These are phyloP conservation scores for Aquanectria penicillioides DNA, from an alignment of 2,329 filamentous ascomycete genomes.

Conservation along the genomic window DNA sequence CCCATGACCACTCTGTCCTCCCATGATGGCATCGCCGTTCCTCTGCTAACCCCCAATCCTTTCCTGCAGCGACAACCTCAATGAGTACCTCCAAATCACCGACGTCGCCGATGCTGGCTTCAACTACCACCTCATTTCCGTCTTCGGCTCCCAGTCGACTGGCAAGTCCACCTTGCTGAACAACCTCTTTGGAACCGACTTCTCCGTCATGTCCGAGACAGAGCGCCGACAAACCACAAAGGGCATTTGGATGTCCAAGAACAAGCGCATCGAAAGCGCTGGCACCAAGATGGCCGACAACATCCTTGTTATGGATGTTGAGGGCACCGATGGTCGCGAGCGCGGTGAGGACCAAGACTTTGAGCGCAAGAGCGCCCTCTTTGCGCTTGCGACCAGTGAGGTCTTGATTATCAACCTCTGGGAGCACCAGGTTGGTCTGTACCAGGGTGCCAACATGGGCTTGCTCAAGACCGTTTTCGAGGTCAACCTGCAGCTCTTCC, in stretches of 20 bases:
- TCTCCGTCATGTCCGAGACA: constrained; percentile 96
- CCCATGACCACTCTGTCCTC: not conserved
- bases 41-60: constrained; percentile 17
- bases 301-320: constrained; percentile 99
- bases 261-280: constrained; percentile 72
- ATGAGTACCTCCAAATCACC: constrained; percentile 82
- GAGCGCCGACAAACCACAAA: constrained; percentile 97
- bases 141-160: constrained; percentile 98
- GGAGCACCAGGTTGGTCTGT: constrained; percentile 98
- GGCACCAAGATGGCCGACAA: constrained; percentile 86
- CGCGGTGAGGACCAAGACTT: constrained; percentile 98
- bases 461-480: constrained; percentile 98
- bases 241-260: constrained; percentile 99
- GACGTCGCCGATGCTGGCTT: constrained; percentile 89
- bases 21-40: constrained; percentile 15
- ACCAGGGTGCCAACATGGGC: constrained; percentile 99
- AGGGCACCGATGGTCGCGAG: constrained; percentile 96
- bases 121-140: constrained; percentile 99
- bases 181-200: constrained; percentile 92
- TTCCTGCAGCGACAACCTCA: constrained; percentile 73
- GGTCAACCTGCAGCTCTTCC: constrained; percentile 95
- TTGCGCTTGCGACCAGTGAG: constrained; percentile 96
- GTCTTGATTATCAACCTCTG: constrained; percentile 99
- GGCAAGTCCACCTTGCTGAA: constrained; percentile 98
- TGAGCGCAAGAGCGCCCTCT: constrained; percentile 96